These are phyloP conservation scores for Fraxinus americana DNA, from an alignment of 257 asterid genomes.

Conservation along the genomic window DNA sequence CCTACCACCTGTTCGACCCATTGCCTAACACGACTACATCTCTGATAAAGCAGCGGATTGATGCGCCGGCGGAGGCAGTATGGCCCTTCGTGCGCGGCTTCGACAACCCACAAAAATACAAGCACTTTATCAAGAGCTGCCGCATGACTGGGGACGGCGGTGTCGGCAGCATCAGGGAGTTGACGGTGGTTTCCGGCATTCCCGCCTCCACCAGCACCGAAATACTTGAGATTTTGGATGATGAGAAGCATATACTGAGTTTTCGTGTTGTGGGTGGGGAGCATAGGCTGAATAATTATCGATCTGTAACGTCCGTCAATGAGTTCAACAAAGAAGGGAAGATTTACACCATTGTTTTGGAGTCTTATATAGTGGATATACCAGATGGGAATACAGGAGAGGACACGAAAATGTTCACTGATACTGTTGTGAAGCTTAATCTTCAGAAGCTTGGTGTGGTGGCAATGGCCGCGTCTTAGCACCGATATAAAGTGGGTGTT, in stretches of 20 bases:
- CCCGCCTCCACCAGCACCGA: slow-evolving; percentile 95
- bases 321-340: slow-evolving; percentile 41
- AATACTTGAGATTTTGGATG: slow-evolving; percentile 83
- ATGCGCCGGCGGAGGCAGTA: slow-evolving; percentile 67
- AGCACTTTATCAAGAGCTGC: slow-evolving; percentile 92
- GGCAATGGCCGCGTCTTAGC: slow-evolving; percentile 53
- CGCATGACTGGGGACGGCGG: slow-evolving; percentile 71
- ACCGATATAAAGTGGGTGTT: slow-evolving; percentile 41
- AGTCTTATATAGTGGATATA: slow-evolving; percentile 82
- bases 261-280: slow-evolving; percentile 92
- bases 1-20: slow-evolving; percentile 64
- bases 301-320: slow-evolving; percentile 75
- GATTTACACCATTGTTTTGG: slow-evolving; percentile 63
- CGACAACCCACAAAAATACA: slow-evolving; percentile 86
- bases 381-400: slow-evolving; percentile 91
- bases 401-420: slow-evolving; percentile 83
- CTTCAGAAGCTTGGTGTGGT: slow-evolving; percentile 79
- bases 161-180: slow-evolving; percentile 83
- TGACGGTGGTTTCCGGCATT: slow-evolving; percentile 82
- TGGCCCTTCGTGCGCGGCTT: slow-evolving; percentile 85
- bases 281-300: slow-evolving; percentile 73
- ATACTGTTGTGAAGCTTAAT: slow-evolving; percentile 80
- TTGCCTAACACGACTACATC: slow-evolving; percentile 76
- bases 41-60: slow-evolving; percentile 60
- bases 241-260: slow-evolving; percentile 60